Percentiles rank a stretch among this genome's conserved stretches.
Evolutionary conservation across 2,329 filamentous ascomycete genomes (phyloP).

Genomic region (Ophiostoma himal-ulmi): DNA sequence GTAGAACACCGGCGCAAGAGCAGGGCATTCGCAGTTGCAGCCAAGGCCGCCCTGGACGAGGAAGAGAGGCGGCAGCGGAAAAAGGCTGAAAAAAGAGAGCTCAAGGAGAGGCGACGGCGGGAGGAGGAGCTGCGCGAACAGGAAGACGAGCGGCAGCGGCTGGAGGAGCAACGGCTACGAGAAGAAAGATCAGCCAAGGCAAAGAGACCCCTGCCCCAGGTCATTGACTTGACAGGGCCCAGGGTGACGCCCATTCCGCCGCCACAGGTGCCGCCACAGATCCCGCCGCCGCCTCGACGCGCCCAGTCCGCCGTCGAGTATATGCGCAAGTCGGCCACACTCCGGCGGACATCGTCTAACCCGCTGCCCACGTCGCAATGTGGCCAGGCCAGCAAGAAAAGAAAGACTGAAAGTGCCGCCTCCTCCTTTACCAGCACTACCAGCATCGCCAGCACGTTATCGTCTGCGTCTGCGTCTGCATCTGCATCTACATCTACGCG

Average conservation of each 20-base stretch:
- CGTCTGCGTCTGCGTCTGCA: not conserved
- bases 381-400: slow-evolving; percentile 36
- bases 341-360: slow-evolving; percentile 19
- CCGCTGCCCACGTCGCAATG: not conserved
- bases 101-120: not conserved
- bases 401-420: slow-evolving; percentile 34
- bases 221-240: not conserved
- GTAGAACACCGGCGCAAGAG: slow-evolving; percentile 32
- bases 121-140: not conserved
- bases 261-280: not conserved
- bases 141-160: not conserved
- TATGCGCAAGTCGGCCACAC: not conserved
- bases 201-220: not conserved
- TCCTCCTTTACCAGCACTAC: not conserved
- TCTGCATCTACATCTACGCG: not conserved
- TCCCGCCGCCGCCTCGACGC: slow-evolving; percentile 31
- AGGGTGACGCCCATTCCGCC: not conserved
- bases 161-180: not conserved
- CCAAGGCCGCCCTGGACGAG: not conserved
- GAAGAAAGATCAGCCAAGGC: not conserved
- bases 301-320: not conserved
- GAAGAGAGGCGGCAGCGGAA: not conserved
- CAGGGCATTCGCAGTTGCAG: slow-evolving; percentile 28
- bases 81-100: not conserved
- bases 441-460: slow-evolving; percentile 24